Conservation (phyloP, 208 protist genomes). For the Crithidia sp. region DNA sequence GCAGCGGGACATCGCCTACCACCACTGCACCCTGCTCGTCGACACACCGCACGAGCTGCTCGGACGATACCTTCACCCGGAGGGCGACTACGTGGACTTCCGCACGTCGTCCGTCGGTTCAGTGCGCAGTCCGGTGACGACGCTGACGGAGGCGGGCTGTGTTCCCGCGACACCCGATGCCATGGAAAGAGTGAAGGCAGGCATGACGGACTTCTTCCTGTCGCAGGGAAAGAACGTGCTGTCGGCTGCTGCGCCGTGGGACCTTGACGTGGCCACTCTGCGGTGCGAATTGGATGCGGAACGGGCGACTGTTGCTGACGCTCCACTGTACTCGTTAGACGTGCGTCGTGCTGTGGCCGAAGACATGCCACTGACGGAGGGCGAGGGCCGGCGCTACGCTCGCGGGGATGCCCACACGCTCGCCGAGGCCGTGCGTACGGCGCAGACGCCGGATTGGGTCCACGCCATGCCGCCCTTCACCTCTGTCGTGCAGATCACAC, state of each 20-base stretch:
- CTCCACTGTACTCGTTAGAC: slow-evolving; percentile 11
- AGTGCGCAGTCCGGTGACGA: slow-evolving; percentile 78
- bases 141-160: slow-evolving; percentile 36
- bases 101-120: slow-evolving; percentile 58
- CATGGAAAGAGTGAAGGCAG: slow-evolving; percentile 25
- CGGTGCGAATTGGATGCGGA: neutral
- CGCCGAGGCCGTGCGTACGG: slow-evolving; percentile 42
- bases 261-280: slow-evolving; percentile 15
- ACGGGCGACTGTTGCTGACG: neutral
- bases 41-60: slow-evolving; percentile 42
- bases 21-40: slow-evolving; percentile 89
- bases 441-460: slow-evolving; percentile 47
- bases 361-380: slow-evolving; percentile 54
- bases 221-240: slow-evolving; percentile 35
- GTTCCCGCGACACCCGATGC: neutral
- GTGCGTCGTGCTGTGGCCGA: slow-evolving; percentile 17
- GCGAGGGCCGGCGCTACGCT: slow-evolving; percentile 36
- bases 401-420: slow-evolving; percentile 43
- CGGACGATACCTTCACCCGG: slow-evolving; percentile 56
- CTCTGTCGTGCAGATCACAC: slow-evolving; percentile 37
- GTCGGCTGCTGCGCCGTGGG: slow-evolving; percentile 39
- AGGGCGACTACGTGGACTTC: slow-evolving; percentile 61
- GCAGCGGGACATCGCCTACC: slow-evolving; percentile 78
- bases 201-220: slow-evolving; percentile 53
- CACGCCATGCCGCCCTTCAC: slow-evolving; percentile 78